Conservation (phyloP, 2,329 filamentous ascomycete genomes). For the Rasamsonia emersonii region DNA sequence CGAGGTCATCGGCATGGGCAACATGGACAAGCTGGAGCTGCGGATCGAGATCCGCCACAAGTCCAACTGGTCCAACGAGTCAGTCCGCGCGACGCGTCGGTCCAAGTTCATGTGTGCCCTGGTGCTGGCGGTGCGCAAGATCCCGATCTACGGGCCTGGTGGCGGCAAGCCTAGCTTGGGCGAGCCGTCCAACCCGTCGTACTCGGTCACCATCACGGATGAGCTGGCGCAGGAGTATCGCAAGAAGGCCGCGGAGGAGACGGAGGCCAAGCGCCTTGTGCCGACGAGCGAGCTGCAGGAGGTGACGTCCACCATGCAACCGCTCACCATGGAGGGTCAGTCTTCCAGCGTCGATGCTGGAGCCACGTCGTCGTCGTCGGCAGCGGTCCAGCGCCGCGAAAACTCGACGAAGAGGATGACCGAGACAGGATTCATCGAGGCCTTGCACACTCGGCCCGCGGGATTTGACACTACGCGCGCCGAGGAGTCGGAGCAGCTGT, state of each 20-base stretch:
- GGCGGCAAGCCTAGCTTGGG: constrained; percentile 58
- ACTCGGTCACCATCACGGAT: constrained; percentile 68
- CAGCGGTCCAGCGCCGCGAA: constrained; percentile 23
- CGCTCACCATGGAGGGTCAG: constrained; percentile 8
- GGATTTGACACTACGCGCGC: constrained; percentile 22
- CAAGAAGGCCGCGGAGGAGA: constrained; percentile 49
- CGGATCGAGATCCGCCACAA: constrained; percentile 84
- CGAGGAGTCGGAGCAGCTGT: constrained; percentile 17
- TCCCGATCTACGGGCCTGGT: constrained; percentile 77
- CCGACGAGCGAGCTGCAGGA: constrained; percentile 33
- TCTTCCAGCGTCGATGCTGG: constrained; percentile 23
- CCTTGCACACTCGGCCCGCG: constrained; percentile 25
- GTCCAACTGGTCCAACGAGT: constrained; percentile 83
- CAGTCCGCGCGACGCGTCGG: constrained; percentile 67
- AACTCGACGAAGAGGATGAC: constrained; percentile 16
- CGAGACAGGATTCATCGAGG: constrained; percentile 27
- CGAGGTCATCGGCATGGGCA: constrained; percentile 67
- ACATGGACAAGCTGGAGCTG: constrained; percentile 80
- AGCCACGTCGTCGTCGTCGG: constrained; percentile 10
- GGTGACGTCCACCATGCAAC: constrained; percentile 7
- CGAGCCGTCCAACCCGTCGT: constrained; percentile 62
- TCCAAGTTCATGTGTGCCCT: constrained; percentile 97
- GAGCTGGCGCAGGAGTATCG: constrained; percentile 57
- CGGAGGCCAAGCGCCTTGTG: constrained; percentile 59
- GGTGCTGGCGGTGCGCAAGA: constrained; percentile 71